Base-by-base conservation (phyloP, 371 early-diverging fungal genomes). In the Rhizopus sp. region DNA sequence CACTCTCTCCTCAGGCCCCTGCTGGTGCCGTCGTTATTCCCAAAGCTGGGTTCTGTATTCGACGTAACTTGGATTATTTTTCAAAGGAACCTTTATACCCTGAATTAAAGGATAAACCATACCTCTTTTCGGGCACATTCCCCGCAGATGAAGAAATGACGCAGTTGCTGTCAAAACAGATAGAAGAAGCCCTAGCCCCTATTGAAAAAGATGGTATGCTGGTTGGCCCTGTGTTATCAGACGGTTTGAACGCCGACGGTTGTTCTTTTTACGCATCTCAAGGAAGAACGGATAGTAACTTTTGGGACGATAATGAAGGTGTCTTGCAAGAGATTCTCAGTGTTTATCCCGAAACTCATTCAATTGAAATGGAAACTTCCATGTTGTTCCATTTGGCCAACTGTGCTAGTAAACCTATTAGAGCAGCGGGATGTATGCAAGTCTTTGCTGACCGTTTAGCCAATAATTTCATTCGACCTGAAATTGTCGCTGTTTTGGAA, bases 181-280 rank as follows among this genome's bases (percentile, higher is more conserved):
- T 87, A 44, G 52, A 63, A 4, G 45, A 63, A 2, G 64, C 67
- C 29, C 30, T 82, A 30, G 68, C 50, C 1, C 65, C 69, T 15
- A 17, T 68, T 17, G 53, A 57, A n/a, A 66, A 49, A 32, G 59
- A 62, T 46, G 42, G 55, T 9, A n/a, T 58, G 0, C 42, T 71
- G 16, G 80, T 83, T 4, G 62, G 71, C 9, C 80, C 80, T n/a
- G 79, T 85, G n/a, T 73, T 95, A 29, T 64, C 80, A 41, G 68
- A 67, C 9, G 95, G 97, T 0, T 50, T 91, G 23, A 91, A 94
- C 62, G 92, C 88, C 1, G 91, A 93, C 15, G 90, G 91, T 0
- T 95, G 94, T 62, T 89, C 93, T 3, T 97, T 97, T 76, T 97
- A 97, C 59, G 86, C 89, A 3, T 86, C 93, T 10, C 96, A 97